Evolutionary conservation across 257 asterid genomes (phyloP), one percentile per base, ranked within the genome.

Genomic region (Solanum infundibuliforme): DNA sequence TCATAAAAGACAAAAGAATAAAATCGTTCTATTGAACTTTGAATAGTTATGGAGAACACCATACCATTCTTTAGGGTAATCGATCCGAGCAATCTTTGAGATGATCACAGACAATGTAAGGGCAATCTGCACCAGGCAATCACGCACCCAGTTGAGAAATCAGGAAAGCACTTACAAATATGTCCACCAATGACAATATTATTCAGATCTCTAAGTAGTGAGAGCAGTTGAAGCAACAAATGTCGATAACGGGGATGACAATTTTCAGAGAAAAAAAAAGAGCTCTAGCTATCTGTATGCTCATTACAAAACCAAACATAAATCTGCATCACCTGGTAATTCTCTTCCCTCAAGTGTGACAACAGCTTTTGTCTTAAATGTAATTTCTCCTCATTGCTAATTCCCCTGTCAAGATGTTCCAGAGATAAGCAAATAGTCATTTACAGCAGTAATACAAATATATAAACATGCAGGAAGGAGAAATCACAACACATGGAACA

Each of bases 41-140:
- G 73, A 83, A 41, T 85, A 86, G 87, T 72, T 82, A 83, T 73
- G 55, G 85, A 91, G 87, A 84, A 90, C 36, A 21, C 62, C 89
- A 71, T 94, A 97, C 99, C 99, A 97, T 90, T 97, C 99, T 91
- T 89, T 97, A 83, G 99, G 98, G 90, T 95, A 97, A 94, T 97
- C 99, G 41, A 97, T 92, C 83, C 99, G 98, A 90, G 99, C 99
- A 71, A 97, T 95, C 91, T 95, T 97, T 34, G 99, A 97, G 87
- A 97, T 91, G 86, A 97, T 88, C 89, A 96, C 97, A 21, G 99
- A 97, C 94, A 97, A 89, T 43, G 99, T 96, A 79, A 87, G 94
- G 89, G 99, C 95, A 91, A 97, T 94, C 99, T 97, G 98, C 89
- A 87, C 35, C 85, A 82, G 65, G 6, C 39, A 81, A 81, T 46